Base-by-base conservation (phyloP, 805 yeast genomes). In the Dipodascus geniculatus region DNA sequence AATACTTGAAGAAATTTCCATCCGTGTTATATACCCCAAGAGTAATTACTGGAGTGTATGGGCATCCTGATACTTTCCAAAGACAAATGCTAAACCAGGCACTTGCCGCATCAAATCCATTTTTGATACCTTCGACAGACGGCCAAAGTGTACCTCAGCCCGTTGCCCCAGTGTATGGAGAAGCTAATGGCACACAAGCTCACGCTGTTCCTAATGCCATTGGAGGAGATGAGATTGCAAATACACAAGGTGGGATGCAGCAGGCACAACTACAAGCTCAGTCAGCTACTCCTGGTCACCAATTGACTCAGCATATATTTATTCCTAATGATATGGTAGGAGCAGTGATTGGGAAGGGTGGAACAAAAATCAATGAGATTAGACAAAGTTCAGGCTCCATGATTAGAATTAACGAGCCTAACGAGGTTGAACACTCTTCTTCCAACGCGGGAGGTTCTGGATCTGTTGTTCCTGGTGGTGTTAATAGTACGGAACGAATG, bases 311-410 rank as follows among this genome's bases (percentile, higher is more conserved):
- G 66, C 90, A 84, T 56, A 74, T 87, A 2, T 82, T 71, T 59
- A 87, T 88, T 48, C 89, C 95, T 22, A 82, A 83, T 63, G 79
- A 79, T 38, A 83, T 77, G 66, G 89, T 88, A 42, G 96, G 96
- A 1, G 79, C 86, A 42, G 82, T 88, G 23, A 88, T 88, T 56
- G 96, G 96, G 1, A 86, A 82, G 67, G 87, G 88, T 31, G 96
- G 96, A 19, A 80, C 84, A 61, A 85, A 83, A 60, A 83, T 88
- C 55, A 84, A 82, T 62, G 87, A 85, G 57, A 82, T 88, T 51
- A 77, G 91, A 57, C 82, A 81, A 55, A 74, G 79, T 24, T 80
- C 91, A 20, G 91, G 95, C 31, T 78, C 87, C 49, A 81, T 83
- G 55, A 86, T 88, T 23, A 78, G 80, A 58, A 84, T 88, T 53